Percentiles rank a stretch among this genome's conserved stretches.
Conservation (phyloP, 768 basidiomycete genomes). For the Lepiota venenata region DNA sequence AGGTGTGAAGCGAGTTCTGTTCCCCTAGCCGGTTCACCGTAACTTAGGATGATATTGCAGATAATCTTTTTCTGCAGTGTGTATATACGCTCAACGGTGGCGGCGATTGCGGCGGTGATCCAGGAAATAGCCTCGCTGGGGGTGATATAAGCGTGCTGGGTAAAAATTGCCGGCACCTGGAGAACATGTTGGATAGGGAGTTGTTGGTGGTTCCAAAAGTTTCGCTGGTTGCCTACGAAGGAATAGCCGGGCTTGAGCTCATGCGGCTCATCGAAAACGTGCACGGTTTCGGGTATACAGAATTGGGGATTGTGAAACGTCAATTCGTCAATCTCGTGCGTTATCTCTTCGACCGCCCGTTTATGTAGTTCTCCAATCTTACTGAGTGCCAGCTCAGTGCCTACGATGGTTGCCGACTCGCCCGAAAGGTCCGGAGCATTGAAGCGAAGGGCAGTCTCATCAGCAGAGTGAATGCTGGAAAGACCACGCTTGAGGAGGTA, state of each 20-base stretch:
- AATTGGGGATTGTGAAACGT: not conserved
- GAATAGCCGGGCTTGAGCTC: not conserved
- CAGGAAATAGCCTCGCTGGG: not conserved
- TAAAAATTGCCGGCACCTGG: not conserved
- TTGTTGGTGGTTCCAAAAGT: not conserved
- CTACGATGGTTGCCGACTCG: not conserved
- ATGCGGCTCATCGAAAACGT: not conserved
- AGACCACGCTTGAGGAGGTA: conserved; percentile 15
- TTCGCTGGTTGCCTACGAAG: not conserved
- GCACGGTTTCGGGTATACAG: not conserved
- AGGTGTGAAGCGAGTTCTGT: conserved; percentile 17
- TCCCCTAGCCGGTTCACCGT: conserved; percentile 15
- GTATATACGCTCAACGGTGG: not conserved
- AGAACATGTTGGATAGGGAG: not conserved
- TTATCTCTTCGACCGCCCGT: not conserved
- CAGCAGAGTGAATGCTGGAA: conserved; percentile 9
- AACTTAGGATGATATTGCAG: conserved; percentile 8
- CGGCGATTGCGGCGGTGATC: not conserved
- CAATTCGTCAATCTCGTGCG: not conserved
- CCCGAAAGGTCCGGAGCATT: conserved; percentile 1
- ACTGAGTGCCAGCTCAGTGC: not conserved
- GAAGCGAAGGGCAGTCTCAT: conserved; percentile 4
- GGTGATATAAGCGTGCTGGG: not conserved
- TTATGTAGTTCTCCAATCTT: not conserved
- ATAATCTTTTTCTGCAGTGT: conserved; percentile 11